These are phyloP conservation scores for Leccinum uliginosum DNA, from an alignment of 768 basidiomycete genomes.

Conservation along the genomic window DNA sequence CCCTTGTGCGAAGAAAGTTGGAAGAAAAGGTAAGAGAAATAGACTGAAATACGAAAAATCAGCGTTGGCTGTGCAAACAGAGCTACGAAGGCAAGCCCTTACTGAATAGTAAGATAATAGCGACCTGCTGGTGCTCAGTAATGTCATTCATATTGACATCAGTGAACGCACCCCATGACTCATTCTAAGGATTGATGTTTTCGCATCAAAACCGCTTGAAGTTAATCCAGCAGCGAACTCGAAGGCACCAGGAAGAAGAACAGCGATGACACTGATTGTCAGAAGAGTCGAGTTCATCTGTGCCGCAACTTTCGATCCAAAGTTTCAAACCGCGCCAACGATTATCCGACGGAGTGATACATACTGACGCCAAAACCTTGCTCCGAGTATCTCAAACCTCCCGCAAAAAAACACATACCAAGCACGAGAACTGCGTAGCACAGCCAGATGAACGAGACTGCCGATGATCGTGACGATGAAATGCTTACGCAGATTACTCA, in stretches of 20 bases:
- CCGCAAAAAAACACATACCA: conserved; percentile 83
- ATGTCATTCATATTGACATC: background rate
- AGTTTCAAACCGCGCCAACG: background rate
- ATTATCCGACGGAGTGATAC: conserved; percentile 17
- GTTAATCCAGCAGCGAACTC: conserved; percentile 48
- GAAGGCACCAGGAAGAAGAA: conserved; percentile 76
- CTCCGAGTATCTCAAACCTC: conserved; percentile 70
- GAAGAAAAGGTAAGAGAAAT: conserved; percentile 70
- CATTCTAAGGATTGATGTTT: conserved; percentile 55
- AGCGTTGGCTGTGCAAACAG: background rate
- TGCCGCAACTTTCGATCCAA: conserved; percentile 51
- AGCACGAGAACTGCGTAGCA: conserved; percentile 64
- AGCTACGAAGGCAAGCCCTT: conserved; percentile 19
- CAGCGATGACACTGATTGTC: conserved; percentile 71
- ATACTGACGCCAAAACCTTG: conserved; percentile 72
- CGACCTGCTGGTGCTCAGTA: conserved; percentile 44
- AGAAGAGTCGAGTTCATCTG: conserved; percentile 73
- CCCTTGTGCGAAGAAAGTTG: conserved; percentile 76
- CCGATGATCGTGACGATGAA: background rate
- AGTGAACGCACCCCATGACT: conserved; percentile 62
- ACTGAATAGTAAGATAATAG: conserved; percentile 77
- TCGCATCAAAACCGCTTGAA: conserved; percentile 7
- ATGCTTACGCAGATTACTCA: conserved; percentile 64
- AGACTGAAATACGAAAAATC: conserved; percentile 44
- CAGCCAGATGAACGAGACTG: background rate